phyloP scores from a whole-genome alignment of 2,329 filamentous ascomycete genomes.

The Diplodia scrobiculata region DNA sequence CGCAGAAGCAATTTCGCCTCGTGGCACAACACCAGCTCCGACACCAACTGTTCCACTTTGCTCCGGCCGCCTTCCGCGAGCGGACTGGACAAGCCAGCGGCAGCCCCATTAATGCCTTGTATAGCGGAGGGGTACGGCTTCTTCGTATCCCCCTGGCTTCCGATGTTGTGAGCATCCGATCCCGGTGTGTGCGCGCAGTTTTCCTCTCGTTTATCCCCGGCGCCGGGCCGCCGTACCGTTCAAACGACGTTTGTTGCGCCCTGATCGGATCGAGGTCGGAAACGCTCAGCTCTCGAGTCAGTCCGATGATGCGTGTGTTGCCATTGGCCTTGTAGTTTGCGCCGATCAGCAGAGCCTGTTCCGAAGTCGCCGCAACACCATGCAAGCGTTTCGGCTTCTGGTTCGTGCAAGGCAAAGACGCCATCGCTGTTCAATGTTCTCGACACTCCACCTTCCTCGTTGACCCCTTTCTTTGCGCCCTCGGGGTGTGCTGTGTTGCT shows the following conservation, averaged over 20 bases:
- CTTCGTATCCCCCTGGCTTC: not conserved
- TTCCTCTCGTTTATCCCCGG: not conserved
- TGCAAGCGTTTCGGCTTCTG: not conserved
- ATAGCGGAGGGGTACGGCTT: not conserved
- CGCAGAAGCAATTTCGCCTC: conserved; percentile 17
- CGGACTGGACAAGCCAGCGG: not conserved
- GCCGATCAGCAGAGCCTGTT: not conserved
- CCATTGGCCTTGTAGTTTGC: not conserved
- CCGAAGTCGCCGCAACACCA: not conserved
- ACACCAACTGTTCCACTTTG: conserved; percentile 4
- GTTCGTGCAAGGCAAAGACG: not conserved
- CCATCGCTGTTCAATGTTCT: not conserved
- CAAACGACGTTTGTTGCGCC: not conserved
- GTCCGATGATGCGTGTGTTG: not conserved
- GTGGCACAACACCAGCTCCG: not conserved
- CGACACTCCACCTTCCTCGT: conserved; percentile 6
- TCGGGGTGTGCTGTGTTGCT: not conserved
- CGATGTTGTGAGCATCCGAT: not conserved
- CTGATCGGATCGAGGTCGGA: not conserved
- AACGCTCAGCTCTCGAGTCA: conserved; percentile 5
- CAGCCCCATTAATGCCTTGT: not conserved
- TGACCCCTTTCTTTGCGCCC: not conserved
- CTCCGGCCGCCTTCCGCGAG: conserved; percentile 6
- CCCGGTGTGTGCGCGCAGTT: not conserved
- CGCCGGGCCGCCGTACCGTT: not conserved